Evolutionary conservation across 495 filamentous ascomycete genomes (phyloP).

Genomic region (Cercophora newfieldiana): DNA sequence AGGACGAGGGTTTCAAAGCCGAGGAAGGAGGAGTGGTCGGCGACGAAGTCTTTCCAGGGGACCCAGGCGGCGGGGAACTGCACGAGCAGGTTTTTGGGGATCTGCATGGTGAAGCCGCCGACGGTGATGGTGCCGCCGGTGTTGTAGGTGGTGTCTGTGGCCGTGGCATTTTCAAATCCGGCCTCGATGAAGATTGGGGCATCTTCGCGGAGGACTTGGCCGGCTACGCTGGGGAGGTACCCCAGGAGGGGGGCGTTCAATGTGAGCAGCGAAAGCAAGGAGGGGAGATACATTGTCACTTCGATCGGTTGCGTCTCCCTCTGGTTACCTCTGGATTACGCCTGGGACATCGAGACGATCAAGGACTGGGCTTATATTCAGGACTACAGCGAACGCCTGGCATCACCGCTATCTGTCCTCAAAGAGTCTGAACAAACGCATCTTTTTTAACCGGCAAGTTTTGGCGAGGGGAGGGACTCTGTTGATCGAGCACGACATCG

Average conservation of each 20-base stretch:
- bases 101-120: conserved; percentile 34
- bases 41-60: conserved; percentile 32
- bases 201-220: not conserved
- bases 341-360: too few relatives aligned
- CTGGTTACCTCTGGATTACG: too few relatives aligned
- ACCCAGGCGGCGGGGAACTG: conserved; percentile 38
- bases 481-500: too few relatives aligned
- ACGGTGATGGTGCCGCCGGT: conserved; percentile 37
- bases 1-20: conserved; percentile 24
- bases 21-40: not conserved
- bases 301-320: too few relatives aligned
- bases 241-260: not conserved
- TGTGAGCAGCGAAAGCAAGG: too few relatives aligned
- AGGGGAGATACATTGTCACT: too few relatives aligned
- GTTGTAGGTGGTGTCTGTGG: conserved; percentile 29
- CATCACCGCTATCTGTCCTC: too few relatives aligned
- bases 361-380: too few relatives aligned
- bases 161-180: conserved; percentile 11
- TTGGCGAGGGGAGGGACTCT: too few relatives aligned
- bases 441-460: too few relatives aligned
- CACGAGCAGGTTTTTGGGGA: conserved; percentile 39
- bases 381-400: too few relatives aligned
- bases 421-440: too few relatives aligned
- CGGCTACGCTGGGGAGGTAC: not conserved
- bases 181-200: conserved; percentile 10